Base-by-base conservation (phyloP, 2,329 filamentous ascomycete species). In the Rutstroemia sp. region DNA sequence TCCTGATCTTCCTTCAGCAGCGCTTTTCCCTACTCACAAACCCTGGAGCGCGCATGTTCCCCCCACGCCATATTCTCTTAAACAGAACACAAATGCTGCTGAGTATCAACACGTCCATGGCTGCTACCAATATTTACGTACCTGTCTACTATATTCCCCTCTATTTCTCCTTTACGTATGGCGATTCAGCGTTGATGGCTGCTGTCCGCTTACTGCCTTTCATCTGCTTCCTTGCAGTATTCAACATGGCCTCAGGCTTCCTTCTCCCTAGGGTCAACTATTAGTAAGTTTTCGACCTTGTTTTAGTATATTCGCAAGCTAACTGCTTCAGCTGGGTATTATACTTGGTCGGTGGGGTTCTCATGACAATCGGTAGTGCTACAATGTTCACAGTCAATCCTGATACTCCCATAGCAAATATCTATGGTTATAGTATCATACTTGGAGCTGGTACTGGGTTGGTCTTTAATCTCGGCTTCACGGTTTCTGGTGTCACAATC, bases 171-270 rank as follows among this genome's bases (percentile, higher is more conserved):
- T 70, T 72, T 46, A 69, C 76, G 58, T 69, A 69, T 56, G 68
- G 68, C 21, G 65, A 69, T 52, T 62, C 56, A 27, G 66, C 71
- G 0, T 67, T 67, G 5, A 48, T 59, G 42, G 69, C 70, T 0
- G 73, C 72, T 12, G 64, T 74, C 8, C 64, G 66, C 30, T 69
- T 70, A 38, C 65, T 76, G 14, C 71, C 75, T 2, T 61, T 70
- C 4, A 70, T 73, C 18, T 45, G 14, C 42, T n/a, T 45, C 7
- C 42, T 45, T 34, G 71, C 70, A 30, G 62, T 75, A 34, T 62
- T 67, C 10, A 74, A 69, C 44, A 66, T 75, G 27, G 59, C 65
- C 74, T 30, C 61, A 71, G n/a, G 66, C 74, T 34, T 71, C 70
- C 27, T 63, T 75, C 34, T 62, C 66, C 14, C 42, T 7, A n/a